Base-by-base conservation (phyloP, 176 grass and related monocot species). In the Miscanthus lutarioriparius region DNA sequence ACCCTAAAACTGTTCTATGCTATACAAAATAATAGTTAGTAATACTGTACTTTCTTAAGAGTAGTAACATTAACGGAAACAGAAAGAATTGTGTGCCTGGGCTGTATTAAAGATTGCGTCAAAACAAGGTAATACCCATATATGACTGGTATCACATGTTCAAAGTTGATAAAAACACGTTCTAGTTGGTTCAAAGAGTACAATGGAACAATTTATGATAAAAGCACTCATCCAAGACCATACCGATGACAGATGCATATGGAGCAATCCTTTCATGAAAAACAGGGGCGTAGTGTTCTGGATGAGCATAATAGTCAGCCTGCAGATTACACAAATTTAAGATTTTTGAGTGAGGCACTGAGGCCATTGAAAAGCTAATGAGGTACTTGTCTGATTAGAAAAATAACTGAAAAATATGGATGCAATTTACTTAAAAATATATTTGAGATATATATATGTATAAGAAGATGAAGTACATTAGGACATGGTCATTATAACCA, bases 261-360 rank as follows among this genome's bases (percentile, higher is more conserved):
- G 91, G 96, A 89, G 86, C 96, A 64, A 98, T 85, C 72, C 75
- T 98, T 95, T 95, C 93, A 86, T 95, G 93, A 74, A 98, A 98
- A 89, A 95, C 23, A 68, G 93, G 87, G 56, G 35, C 35, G 20
- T 98, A 95, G 63, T 95, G 88, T 88, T 95, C 91, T 72, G 96
- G 93, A 80, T 98, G 96, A 69, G 96, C 90, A 90, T 95, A 95
- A 78, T 98, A 98, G 49, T 95, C 89, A 68, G 19, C 80, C 96
- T 98, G 86, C 19, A 92, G 22, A 84, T 74, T 49, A 49, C 43
- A 37, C 62, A 45, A 84, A 78, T 76, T 23, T 37, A 61, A 88
- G 0, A 70, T 78, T 77, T 74, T 32, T 77, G 12, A 65, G 22
- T 78, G 40, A 75, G 58, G 17, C 14, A 56, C 12, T 86, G 58